Percentiles rank a stretch among this genome's conserved stretches.
phyloP scores from a whole-genome alignment of 2,329 filamentous ascomycete genomes.

The Ophiostoma fasciatum region DNA sequence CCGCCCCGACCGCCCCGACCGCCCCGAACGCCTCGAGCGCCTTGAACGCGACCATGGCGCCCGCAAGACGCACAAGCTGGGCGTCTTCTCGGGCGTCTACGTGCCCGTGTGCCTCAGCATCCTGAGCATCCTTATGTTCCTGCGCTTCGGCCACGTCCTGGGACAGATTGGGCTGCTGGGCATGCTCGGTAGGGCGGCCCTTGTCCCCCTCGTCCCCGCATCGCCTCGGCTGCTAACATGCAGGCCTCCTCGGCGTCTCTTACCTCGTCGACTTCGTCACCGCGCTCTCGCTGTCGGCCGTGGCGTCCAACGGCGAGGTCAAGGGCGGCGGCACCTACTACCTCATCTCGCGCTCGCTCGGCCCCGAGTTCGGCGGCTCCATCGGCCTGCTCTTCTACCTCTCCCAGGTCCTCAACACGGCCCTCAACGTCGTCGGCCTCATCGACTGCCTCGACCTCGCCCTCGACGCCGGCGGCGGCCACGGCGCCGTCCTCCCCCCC shows the following conservation, averaged over 20 bases:
- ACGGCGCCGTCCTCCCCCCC: constrained; percentile 50
- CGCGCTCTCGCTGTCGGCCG: constrained; percentile 72
- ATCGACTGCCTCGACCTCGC: constrained; percentile 71
- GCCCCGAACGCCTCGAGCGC: constrained; percentile 19
- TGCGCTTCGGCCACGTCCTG: constrained; percentile 73
- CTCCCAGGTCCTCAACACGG: constrained; percentile 78
- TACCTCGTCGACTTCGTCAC: constrained; percentile 75
- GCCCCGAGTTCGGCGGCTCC: constrained; percentile 79
- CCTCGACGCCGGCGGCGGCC: constrained; percentile 62
- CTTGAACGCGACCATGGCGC: constrained; percentile 9
- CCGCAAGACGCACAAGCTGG: constrained; percentile 45
- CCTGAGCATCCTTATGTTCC: constrained; percentile 81
- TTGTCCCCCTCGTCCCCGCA: neutral
- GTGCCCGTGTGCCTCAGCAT: constrained; percentile 84
- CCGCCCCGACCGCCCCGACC: neutral
- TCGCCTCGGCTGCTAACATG: neutral
- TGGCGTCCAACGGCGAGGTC: constrained; percentile 81
- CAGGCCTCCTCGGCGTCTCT: constrained; percentile 58
- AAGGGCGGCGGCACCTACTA: constrained; percentile 81
- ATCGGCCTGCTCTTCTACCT: constrained; percentile 82
- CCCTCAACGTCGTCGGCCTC: constrained; percentile 74
- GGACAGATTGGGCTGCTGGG: constrained; percentile 67
- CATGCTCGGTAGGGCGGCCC: constrained; percentile 69
- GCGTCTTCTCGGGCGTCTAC: constrained; percentile 65
- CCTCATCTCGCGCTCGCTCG: constrained; percentile 70